phyloP scores from a whole-genome alignment of 495 filamentous ascomycete genomes.

The Penicillium cinerascens region DNA sequence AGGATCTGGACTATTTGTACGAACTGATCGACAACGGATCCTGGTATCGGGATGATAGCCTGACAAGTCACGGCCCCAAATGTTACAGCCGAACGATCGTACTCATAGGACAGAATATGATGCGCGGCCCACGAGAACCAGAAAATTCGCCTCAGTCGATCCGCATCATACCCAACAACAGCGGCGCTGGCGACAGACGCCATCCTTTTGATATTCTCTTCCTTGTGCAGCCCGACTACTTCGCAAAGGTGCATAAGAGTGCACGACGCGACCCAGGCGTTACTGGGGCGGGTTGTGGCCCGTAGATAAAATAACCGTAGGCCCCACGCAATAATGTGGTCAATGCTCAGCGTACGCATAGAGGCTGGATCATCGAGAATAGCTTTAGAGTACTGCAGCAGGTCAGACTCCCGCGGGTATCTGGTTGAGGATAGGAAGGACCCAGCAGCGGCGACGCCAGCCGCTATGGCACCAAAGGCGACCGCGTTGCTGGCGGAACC shows the following conservation, averaged over 20 bases:
- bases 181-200: conserved; percentile 21
- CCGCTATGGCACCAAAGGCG: conserved; percentile 28
- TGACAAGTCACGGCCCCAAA: conserved; percentile 27
- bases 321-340: conserved; percentile 34
- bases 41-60: conserved; percentile 14
- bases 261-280: conserved; percentile 37
- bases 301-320: conserved; percentile 34
- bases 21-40: conserved; percentile 30
- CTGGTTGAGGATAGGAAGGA: conserved; percentile 27
- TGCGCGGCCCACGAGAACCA: conserved; percentile 34
- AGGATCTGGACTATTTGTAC: conserved; percentile 21
- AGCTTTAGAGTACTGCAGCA: not conserved
- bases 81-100: conserved; percentile 25
- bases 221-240: conserved; percentile 15
- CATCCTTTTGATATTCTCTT: conserved; percentile 29
- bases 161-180: conserved; percentile 24
- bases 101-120: conserved; percentile 32
- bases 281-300: conserved; percentile 31
- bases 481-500: conserved; percentile 13
- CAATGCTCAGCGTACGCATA: conserved; percentile 25
- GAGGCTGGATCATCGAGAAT: conserved; percentile 3
- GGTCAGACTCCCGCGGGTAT: not conserved
- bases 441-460: conserved; percentile 27
- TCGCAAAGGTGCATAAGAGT: conserved; percentile 30
- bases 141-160: conserved; percentile 31